Base-by-base conservation (phyloP, 208 protist species). In the Crithidia fasciculata region DNA sequence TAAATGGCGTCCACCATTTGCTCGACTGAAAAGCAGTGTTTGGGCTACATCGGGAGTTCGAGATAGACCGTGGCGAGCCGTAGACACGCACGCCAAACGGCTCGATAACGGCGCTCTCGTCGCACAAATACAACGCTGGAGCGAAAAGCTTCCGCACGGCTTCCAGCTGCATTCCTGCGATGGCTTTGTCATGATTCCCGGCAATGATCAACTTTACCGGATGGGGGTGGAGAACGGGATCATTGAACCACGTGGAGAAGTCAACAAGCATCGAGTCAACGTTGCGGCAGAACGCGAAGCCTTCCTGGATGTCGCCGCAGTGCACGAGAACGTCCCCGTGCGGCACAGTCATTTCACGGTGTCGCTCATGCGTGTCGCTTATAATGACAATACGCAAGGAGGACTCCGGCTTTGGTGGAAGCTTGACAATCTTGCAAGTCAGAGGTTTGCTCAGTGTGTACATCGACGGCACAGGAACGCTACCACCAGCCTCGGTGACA, bases 201-300 rank as follows among this genome's bases (percentile, higher is more conserved):
- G 74, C 91, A 43, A 97, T 94, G 50, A 95, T 53, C 16, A 97
- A 65, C 74, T 97, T 97, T 40, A 92, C 84, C 2, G 76, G 57
- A 67, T 96, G 90, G 10, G 94, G 92, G 43, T 91, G 92, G 8
- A 80, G 57, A 40, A 49, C 52, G 7, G 47, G 49, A 43, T 68
- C 74, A 16, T 72, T 81, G 60, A 97, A 60, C 84, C 87, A 97
- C 7, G 41, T 60, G 43, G 83, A 76, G 67, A 97, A 95, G 68
- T 91, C 80, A 10, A 47, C 43, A 6, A 92, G 40, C 54, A 73
- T 71, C 36, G 70, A 41, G 2, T 71, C 54, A n/a, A 57, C 47
- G 15, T 72, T 67, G 2, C 69, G 64, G 18, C 49, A 60, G 40
- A 80, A 66, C 3, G 67, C 72, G 39, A 93, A 50, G 2, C 88